Evolutionary conservation across 2,329 filamentous ascomycete species (phyloP), one percentile per base, ranked within the genome.

Genomic region (Chaetoscypha palmicola): DNA sequence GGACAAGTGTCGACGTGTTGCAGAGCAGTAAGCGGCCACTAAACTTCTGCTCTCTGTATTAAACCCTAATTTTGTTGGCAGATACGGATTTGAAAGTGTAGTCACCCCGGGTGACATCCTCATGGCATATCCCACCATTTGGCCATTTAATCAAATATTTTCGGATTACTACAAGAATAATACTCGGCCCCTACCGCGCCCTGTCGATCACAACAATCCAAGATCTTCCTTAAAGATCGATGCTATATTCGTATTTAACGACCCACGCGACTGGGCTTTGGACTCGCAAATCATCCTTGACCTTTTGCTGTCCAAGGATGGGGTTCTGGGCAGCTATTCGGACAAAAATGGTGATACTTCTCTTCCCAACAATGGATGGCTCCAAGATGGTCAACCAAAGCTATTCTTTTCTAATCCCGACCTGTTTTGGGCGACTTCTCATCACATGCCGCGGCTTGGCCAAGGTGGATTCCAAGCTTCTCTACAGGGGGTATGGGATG

Each of bases 251-350:
- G 83, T 95, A 5, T 95, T 89, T 73, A 94, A 94, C 63, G 91
- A 96, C 64, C 89, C 91, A 3, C 78, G 91, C 42, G 91, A 97
- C 68, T 97, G 91, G 91, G 89, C 85, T 1, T 74, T 95, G 10
- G 91, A 96, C 63, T 79, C 80, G 2, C 85, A 94, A 61, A 68
- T 96, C 56, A 83, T 96, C 46, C 64, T 83, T 43, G 91, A 97
- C 64, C 68, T 94, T 10, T 69, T 96, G 5, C 73, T 94, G 32
- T 94, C 89, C 1, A 71, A 77, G 16, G 57, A 72, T n/a, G 91
- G 91, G n/a, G 77, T 86, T 45, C 62, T 94, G 4, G 91, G 90
- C 28, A 95, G 90, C 0, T 71, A 85, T 28, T 90, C 86, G 0
- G 51, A 71, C 5, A 79, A 76, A 58, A 94, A 94, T 62, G 81